These are phyloP conservation scores for Cladorrhinum samala DNA, from an alignment of 495 filamentous ascomycete species.

Conservation along the genomic window DNA sequence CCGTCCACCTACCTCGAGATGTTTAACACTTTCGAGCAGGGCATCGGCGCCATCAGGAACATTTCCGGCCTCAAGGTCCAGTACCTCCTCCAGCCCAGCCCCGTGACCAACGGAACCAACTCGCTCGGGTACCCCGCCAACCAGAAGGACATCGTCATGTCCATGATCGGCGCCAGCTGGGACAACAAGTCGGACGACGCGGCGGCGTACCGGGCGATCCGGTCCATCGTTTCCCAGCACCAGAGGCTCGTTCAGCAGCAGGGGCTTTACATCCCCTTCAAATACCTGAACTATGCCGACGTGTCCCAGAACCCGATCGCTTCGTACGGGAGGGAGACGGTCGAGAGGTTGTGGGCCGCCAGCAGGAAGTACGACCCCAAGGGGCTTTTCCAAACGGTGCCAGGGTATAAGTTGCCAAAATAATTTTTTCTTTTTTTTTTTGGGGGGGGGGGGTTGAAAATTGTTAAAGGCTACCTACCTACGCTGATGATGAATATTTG, in stretches of 20 bases:
- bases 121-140: constrained; percentile 1
- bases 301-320: background rate
- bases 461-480: no score
- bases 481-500: no score
- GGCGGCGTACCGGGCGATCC: background rate
- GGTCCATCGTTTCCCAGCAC: background rate
- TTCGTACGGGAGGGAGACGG: background rate
- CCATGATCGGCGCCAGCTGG: constrained; percentile 2
- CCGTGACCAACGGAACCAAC: constrained; percentile 15
- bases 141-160: constrained; percentile 1
- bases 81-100: constrained; percentile 8
- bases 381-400: background rate
- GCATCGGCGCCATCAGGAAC: background rate
- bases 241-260: background rate
- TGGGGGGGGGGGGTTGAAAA: no score
- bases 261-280: background rate
- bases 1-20: background rate
- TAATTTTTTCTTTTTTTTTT: background rate
- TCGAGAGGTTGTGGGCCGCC: background rate
- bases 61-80: constrained; percentile 1
- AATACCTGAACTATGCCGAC: background rate
- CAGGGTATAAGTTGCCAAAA: background rate
- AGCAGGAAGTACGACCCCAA: background rate
- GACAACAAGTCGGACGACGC: constrained; percentile 3
- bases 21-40: constrained; percentile 6